phyloP scores from a whole-genome alignment of 2,329 filamentous ascomycete species.

The Thermoascus crustaceus region DNA sequence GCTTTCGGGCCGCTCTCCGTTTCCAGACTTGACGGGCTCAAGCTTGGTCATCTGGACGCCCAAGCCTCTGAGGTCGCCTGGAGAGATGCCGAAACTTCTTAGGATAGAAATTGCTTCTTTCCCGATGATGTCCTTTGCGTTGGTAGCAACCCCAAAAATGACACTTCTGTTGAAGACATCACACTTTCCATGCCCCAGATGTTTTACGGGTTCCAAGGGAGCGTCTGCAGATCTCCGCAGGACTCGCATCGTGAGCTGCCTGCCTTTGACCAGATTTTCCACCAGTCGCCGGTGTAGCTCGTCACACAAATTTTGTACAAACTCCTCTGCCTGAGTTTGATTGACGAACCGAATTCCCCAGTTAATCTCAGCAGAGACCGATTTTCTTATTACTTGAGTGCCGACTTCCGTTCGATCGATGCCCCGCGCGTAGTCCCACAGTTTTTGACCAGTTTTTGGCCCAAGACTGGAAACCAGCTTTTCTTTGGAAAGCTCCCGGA shows the following conservation, averaged over 20 bases:
- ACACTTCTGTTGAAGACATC: slow-evolving; percentile 88
- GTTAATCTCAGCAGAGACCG: slow-evolving; percentile 92
- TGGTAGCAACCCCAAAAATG: slow-evolving; percentile 74
- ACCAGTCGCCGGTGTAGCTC: slow-evolving; percentile 74
- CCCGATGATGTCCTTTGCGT: slow-evolving; percentile 60
- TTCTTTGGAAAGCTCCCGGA: slow-evolving; percentile 69
- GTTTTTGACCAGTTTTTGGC: slow-evolving; percentile 83
- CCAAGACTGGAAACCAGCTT: slow-evolving; percentile 65
- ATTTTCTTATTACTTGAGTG: slow-evolving; percentile 77
- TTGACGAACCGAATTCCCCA: slow-evolving; percentile 95
- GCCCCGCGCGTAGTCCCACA: slow-evolving; percentile 84
- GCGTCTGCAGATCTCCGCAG: slow-evolving; percentile 83
- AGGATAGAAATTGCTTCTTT: slow-evolving; percentile 82
- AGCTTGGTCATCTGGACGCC: slow-evolving; percentile 92
- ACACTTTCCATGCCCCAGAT: slow-evolving; percentile 90
- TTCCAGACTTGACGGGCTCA: slow-evolving; percentile 60
- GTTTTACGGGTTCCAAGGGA: slow-evolving; percentile 83
- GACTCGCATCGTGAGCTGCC: slow-evolving; percentile 85
- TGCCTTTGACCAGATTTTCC: slow-evolving; percentile 78
- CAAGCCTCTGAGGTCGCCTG: slow-evolving; percentile 85
- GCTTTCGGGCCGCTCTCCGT: slow-evolving; percentile 50
- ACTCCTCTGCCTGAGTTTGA: slow-evolving; percentile 88
- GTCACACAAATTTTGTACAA: slow-evolving; percentile 73
- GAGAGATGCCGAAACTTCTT: slow-evolving; percentile 71
- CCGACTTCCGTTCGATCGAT: slow-evolving; percentile 82